Evolutionary conservation across 1,284 basidiomycete species (phyloP).

Genomic region (Coniferiporia weirii): DNA sequence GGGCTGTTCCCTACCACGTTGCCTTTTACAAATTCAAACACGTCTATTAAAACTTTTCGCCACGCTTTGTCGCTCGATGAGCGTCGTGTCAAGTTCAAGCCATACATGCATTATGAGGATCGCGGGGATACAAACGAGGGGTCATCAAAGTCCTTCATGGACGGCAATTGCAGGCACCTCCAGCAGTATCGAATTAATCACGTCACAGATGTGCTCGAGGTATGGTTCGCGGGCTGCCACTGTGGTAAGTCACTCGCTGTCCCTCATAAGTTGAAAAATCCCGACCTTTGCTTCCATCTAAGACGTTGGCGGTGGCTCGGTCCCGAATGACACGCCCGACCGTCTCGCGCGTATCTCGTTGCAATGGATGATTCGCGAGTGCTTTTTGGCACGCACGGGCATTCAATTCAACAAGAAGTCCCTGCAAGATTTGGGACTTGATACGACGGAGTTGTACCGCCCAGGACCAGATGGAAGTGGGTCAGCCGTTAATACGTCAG

Average conservation of each 20-base stretch:
- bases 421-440: background rate
- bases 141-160: conserved; percentile 3
- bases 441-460: background rate
- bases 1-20: conserved; percentile 31
- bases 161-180: background rate
- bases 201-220: conserved; percentile 5
- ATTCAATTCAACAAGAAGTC: conserved; percentile 22
- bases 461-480: background rate
- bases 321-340: conserved; percentile 20
- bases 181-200: background rate
- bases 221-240: conserved; percentile 16
- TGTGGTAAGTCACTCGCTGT: conserved; percentile 7
- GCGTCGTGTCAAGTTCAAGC: conserved; percentile 22
- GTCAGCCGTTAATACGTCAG: background rate
- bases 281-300: background rate
- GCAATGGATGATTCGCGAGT: conserved; percentile 27
- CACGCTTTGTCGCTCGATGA: conserved; percentile 42
- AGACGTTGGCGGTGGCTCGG: conserved; percentile 26
- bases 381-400: conserved; percentile 23
- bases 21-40: conserved; percentile 33
- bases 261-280: background rate
- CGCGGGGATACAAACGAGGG: background rate
- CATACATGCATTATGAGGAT: conserved; percentile 13
- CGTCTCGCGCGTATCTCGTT: conserved; percentile 24
- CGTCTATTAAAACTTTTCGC: conserved; percentile 30